Evolutionary conservation across 108 stramenopile species (phyloP).

Genomic region (Cyclotella atomus): DNA sequence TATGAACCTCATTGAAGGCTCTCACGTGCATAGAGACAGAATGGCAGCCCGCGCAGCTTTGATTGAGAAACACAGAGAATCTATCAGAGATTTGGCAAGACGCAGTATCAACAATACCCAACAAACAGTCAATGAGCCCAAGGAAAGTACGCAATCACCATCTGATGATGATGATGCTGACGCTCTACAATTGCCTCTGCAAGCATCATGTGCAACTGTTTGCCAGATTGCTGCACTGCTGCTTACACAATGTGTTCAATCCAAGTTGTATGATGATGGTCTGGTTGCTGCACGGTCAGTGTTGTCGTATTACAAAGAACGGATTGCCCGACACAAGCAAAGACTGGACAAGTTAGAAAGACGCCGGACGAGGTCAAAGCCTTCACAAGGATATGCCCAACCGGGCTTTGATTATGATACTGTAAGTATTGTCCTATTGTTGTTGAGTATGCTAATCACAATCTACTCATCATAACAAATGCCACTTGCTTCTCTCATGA

Average conservation of each 20-base stretch:
- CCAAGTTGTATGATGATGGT: constrained; percentile 62
- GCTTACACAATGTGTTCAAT: constrained; percentile 66
- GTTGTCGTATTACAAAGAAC: constrained; percentile 65
- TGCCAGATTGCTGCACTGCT: constrained; percentile 72
- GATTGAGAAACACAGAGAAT: constrained; percentile 62
- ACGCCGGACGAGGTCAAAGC: constrained; percentile 31
- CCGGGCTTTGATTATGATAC: constrained; percentile 60
- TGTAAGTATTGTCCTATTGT: constrained; percentile 35
- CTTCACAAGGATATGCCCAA: constrained; percentile 39
- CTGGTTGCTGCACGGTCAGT: constrained; percentile 71
- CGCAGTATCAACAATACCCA: constrained; percentile 17
- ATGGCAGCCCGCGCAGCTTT: constrained; percentile 47
- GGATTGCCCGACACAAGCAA: constrained; percentile 47
- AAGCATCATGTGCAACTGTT: constrained; percentile 72
- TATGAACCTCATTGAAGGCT: constrained; percentile 36
- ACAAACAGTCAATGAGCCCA: not conserved
- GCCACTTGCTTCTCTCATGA: not conserved
- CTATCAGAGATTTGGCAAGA: constrained; percentile 40
- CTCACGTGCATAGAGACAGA: constrained; percentile 39
- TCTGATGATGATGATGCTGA: not conserved
- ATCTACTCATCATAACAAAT: not conserved
- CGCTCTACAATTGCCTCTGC: constrained; percentile 47
- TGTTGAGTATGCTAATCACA: no score
- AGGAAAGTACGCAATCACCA: not conserved
- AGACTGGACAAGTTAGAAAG: constrained; percentile 22